Evolutionary conservation across 108 stramenopile species (phyloP).

Genomic region (Licmophora abbreviata): DNA sequence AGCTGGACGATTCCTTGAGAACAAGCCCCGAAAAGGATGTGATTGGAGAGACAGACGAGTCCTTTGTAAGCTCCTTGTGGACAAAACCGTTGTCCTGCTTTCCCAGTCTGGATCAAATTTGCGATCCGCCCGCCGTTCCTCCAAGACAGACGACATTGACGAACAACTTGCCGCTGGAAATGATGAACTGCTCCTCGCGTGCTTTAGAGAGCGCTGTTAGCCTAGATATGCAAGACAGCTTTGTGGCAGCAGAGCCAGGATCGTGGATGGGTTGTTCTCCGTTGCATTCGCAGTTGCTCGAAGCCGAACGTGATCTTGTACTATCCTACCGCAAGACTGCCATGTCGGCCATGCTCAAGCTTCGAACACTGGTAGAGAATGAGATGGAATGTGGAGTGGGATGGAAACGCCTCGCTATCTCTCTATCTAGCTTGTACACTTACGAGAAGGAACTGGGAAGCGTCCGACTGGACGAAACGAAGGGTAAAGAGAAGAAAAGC

Average conservation of each 20-base stretch:
- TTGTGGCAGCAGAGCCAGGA: slow-evolving; percentile 9
- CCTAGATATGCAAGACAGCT: slow-evolving; percentile 25
- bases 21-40: slow-evolving; percentile 1
- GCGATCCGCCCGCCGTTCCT: neutral
- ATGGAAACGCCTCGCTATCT: slow-evolving; percentile 68
- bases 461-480: slow-evolving; percentile 38
- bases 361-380: slow-evolving; percentile 38
- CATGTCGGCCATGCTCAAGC: slow-evolving; percentile 35
- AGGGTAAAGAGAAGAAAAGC: slow-evolving; percentile 36
- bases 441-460: slow-evolving; percentile 75
- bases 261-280: slow-evolving; percentile 7
- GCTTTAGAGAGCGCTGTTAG: slow-evolving; percentile 21
- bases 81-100: neutral
- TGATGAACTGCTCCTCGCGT: slow-evolving; percentile 18
- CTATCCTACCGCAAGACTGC: slow-evolving; percentile 40
- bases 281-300: slow-evolving; percentile 39
- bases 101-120: neutral
- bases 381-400: slow-evolving; percentile 48
- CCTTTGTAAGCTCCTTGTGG: slow-evolving; percentile 3
- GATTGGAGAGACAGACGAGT: neutral
- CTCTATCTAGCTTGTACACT: slow-evolving; percentile 63
- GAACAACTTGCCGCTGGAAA: neutral
- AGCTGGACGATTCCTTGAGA: slow-evolving; percentile 1
- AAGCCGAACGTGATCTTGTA: slow-evolving; percentile 56
- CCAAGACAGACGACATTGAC: neutral